Base-by-base conservation (phyloP, 495 filamentous ascomycete species). In the Trichoderma parareesei region DNA sequence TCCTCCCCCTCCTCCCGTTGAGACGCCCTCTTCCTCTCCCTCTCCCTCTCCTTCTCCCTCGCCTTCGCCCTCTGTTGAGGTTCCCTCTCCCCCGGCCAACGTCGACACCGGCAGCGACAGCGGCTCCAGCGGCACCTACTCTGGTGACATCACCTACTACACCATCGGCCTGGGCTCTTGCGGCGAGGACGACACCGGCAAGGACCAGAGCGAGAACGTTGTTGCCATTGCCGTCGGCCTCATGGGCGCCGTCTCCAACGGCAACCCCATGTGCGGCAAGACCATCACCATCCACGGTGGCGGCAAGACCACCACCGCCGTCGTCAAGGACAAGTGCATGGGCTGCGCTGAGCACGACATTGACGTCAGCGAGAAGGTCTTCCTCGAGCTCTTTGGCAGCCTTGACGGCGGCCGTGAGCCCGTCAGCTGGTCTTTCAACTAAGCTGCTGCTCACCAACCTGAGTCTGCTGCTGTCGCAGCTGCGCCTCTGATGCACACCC, bases 251-350 rank as follows among this genome's bases (percentile, higher is more conserved):
- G 77, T 78, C 68, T 74, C 74, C 70, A 80, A 80, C 64, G 77
- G 76, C 62, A 82, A 91, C 73, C 76, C 78, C 48, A 82, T 81
- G 75, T 93, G 90, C 75, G 86, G 84, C 72, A 82, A 83, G 76
- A 82, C 74, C 49, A 85, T 90, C 73, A 85, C 81, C 46, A 82
- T 93, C 76, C 74, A 66, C 33, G 70, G 68, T 53, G 71, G 74
- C 40, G 87, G 86, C 74, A 84, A 83, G 73, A 82, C 81, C 18
- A 69, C 71, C 61, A 78, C 67, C 5, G 88, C 83, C 44, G 79
- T 63, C 13, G 83, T 91, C 60, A 84, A 84, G 48, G 90, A 93
- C 81, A 89, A 90, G 77, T 93, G 90, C 79, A 82, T 82, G 72
- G 87, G 88, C 70, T 92, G 90, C 70, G 66, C 55, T 0, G 65